Evolutionary conservation across 1,139 yeast species (phyloP).

Genomic region (Kurtzmaniella quercitrusa): DNA sequence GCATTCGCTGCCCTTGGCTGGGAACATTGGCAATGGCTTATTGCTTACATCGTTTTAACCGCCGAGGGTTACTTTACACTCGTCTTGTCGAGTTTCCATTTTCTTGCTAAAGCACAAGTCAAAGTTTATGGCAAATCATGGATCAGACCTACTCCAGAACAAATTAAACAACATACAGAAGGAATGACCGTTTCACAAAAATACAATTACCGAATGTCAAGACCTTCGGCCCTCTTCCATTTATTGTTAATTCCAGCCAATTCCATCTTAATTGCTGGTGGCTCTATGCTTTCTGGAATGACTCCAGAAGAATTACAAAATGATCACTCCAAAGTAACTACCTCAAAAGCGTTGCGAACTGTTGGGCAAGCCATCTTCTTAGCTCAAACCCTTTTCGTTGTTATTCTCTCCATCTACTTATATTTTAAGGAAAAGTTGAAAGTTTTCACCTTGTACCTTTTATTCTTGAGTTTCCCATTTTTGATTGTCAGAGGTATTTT

Average conservation of each 20-base stretch:
- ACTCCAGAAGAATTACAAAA: slow-evolving; percentile 11
- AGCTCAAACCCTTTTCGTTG: slow-evolving; percentile 17
- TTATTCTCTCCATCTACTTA: slow-evolving; percentile 16
- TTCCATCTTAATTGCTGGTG: slow-evolving; percentile 30
- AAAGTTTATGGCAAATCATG: slow-evolving; percentile 15
- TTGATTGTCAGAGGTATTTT: slow-evolving; percentile 28
- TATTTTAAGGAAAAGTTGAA: slow-evolving; percentile 17
- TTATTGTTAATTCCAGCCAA: slow-evolving; percentile 29
- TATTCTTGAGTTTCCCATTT: slow-evolving; percentile 23
- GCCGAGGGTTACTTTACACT: slow-evolving; percentile 39
- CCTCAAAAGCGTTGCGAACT: slow-evolving; percentile 27
- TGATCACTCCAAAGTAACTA: slow-evolving; percentile 10
- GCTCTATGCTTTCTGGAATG: slow-evolving; percentile 26
- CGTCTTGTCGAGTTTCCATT: slow-evolving; percentile 24
- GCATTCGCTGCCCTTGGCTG: slow-evolving; percentile 28
- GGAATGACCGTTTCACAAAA: slow-evolving; percentile 2
- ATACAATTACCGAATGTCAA: slow-evolving; percentile 1
- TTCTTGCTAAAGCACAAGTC: slow-evolving; percentile 23
- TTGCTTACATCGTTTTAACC: slow-evolving; percentile 34
- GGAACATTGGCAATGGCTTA: slow-evolving; percentile 26
- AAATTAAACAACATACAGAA: slow-evolving; percentile 6
- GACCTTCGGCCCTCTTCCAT: slow-evolving; percentile 17
- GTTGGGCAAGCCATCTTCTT: slow-evolving; percentile 31
- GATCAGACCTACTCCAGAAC: slow-evolving; percentile 12
- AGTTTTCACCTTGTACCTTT: slow-evolving; percentile 14